These are phyloP conservation scores for Helicostylum pulchrum DNA, from an alignment of 192 early-diverging fungal species.

Conservation along the genomic window DNA sequence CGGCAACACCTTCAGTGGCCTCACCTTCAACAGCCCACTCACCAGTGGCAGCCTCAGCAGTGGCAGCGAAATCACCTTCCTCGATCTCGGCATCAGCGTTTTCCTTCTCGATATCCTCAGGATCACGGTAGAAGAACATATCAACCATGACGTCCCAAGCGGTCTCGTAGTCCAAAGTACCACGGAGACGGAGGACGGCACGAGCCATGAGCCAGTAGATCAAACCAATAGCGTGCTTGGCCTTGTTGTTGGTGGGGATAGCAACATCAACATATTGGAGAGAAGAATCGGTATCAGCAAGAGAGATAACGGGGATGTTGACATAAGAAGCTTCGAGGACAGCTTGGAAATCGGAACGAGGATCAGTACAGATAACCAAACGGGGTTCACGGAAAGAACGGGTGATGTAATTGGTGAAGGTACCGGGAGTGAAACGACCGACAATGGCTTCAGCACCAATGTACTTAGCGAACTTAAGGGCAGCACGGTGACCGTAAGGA, in stretches of 20 bases:
- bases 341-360: constrained; percentile 97
- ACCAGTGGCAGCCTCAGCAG: constrained; percentile 36
- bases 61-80: constrained; percentile 33
- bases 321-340: constrained; percentile 99
- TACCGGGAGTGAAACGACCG: constrained; percentile 99
- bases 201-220: constrained; percentile 97
- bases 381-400: constrained; percentile 99
- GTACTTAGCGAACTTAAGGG: constrained; percentile 97
- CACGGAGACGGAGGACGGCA: constrained; percentile 98
- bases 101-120: constrained; percentile 96
- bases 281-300: constrained; percentile 96
- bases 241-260: constrained; percentile 99
- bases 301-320: constrained; percentile 99
- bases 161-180: constrained; percentile 77
- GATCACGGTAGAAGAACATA: constrained; percentile 99
- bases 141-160: constrained; percentile 99
- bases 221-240: constrained; percentile 98
- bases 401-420: constrained; percentile 99
- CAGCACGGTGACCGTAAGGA: constrained; percentile 97
- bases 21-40: constrained; percentile 70
- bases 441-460: constrained; percentile 99
- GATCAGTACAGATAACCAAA: constrained; percentile 96
- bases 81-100: constrained; percentile 52
- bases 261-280: constrained; percentile 95
- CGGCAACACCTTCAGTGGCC: constrained; percentile 43